These are phyloP conservation scores for Eucalyptus pumila DNA, from an alignment of 345 rosid species.

Conservation along the genomic window DNA sequence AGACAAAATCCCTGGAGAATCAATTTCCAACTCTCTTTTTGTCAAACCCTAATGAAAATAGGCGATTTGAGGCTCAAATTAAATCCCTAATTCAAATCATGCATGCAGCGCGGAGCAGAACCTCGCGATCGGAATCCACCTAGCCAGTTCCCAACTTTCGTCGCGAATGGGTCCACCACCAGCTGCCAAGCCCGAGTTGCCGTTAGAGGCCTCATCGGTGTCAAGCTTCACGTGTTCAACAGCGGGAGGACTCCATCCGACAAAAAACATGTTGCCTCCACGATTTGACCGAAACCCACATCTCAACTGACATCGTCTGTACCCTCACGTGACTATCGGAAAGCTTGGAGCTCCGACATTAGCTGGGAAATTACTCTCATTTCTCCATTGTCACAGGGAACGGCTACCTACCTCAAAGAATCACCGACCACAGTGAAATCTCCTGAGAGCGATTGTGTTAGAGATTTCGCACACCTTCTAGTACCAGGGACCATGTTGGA, in stretches of 20 bases:
- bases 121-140: not conserved
- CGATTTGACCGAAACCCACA: not conserved
- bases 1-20: not conserved
- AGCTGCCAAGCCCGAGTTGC: not conserved
- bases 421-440: not conserved
- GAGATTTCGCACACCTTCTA: not conserved
- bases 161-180: not conserved
- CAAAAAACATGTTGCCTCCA: not conserved
- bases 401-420: not conserved
- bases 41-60: not conserved
- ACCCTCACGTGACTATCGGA: not conserved
- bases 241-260: not conserved
- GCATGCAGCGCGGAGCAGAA: not conserved
- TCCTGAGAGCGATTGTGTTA: not conserved
- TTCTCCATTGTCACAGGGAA: not conserved
- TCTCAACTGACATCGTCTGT: not conserved
- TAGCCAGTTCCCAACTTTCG: not conserved
- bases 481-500: not conserved
- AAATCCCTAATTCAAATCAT: not conserved
- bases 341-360: not conserved
- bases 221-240: not conserved
- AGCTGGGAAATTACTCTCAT: not conserved
- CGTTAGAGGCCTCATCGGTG: not conserved
- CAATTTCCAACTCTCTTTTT: not conserved
- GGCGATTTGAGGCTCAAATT: not conserved